These are phyloP conservation scores for Tetrahymena malaccensis DNA, from an alignment of 73 alveolate genomes.

Conservation along the genomic window DNA sequence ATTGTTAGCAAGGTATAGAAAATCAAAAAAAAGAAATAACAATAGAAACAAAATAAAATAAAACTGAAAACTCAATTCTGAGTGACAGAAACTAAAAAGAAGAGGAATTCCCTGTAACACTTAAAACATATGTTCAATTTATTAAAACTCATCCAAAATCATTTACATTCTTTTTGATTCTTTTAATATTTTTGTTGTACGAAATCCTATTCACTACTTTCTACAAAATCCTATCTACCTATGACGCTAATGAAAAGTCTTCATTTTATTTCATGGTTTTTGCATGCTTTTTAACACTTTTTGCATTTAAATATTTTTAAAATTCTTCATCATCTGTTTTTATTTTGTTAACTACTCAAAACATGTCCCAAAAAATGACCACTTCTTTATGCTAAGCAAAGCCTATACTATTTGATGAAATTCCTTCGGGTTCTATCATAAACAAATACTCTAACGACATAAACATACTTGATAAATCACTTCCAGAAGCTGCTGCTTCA, in stretches of 20 bases:
- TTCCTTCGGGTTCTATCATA: conserved; percentile 44
- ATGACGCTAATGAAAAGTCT: not conserved
- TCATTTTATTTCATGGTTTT: not conserved
- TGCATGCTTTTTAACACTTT: not conserved
- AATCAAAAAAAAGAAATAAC: not conserved
- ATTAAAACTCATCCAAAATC: not conserved
- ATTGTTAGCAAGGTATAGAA: not conserved
- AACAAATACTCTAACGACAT: conserved; percentile 46
- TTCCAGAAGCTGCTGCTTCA: not conserved
- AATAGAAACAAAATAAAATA: not conserved
- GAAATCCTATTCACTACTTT: not conserved
- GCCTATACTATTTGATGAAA: conserved; percentile 26
- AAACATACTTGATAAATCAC: not conserved
- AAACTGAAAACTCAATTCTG: not conserved
- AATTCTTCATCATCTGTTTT: not conserved
- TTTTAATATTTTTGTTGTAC: not conserved
- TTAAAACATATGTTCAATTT: not conserved
- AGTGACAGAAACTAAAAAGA: not conserved
- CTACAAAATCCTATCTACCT: not conserved
- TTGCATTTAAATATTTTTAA: not conserved
- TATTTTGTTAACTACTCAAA: not conserved
- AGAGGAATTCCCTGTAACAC: not conserved
- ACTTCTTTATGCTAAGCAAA: conserved; percentile 13
- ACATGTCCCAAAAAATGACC: conserved; percentile 28
- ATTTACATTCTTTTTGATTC: not conserved